Base-by-base conservation (phyloP, 352 stramenopile species). In the Phytopythium litorale region DNA sequence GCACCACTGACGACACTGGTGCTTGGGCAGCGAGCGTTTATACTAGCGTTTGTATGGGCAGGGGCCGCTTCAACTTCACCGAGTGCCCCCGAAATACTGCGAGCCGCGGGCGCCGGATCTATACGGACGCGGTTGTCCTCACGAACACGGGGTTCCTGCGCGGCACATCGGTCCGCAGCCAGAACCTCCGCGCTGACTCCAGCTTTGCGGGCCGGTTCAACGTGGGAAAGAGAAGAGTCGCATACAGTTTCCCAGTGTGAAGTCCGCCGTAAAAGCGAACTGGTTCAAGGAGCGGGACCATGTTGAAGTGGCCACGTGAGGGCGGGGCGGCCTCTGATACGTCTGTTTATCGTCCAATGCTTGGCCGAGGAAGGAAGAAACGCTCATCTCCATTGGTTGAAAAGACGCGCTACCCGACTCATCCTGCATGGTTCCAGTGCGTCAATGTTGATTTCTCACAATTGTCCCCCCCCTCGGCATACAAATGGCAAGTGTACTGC, bases 391-490 rank as follows among this genome's bases (percentile, higher is more conserved):
- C 40, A 60, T 60, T 60, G 40, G 55, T 7, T 23, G 40, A 60
- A 60, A 59, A 30, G 15, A 58, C 35, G 13, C 8, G 13, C 7
- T 11, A 21, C 6, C 23, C 38, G 15, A 13, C 35, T 13, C 53
- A 58, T 49, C 53, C 35, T 15, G 9, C 6, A 37, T 30, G 9
- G 37, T 49, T 58, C 53, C 53, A 49, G 35, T 49, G 21, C 35
- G 25, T 35, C 19, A 58, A 52, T 30, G 21, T 60, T 52, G 55
- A 60, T 60, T 60, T 38, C 55, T 60, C 55, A 60, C 30, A 52
- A 60, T 60, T 60, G 55, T 60, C 23, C 55, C 55, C 55, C 51
- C 53, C 16, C 35, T 30, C 16, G 7, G 11, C 32, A 37, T 58
- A 58, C 53, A 58, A 49, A 48, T 3, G 1, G 5, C 53, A 58